phyloP scores from a whole-genome alignment of 805 yeast species.

The Ogataea angusta region DNA sequence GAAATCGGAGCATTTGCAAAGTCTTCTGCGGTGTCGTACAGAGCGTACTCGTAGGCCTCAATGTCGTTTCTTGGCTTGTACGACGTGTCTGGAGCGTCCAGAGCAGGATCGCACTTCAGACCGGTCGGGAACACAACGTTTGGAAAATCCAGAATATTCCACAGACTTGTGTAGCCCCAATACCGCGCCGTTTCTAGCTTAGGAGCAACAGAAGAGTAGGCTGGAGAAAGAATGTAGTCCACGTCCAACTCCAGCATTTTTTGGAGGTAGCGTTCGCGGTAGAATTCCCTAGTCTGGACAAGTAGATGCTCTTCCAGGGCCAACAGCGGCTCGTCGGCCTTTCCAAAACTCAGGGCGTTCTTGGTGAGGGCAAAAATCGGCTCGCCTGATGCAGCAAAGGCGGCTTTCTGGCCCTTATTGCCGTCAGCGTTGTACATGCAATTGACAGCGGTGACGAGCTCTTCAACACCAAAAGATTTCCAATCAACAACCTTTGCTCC shows the following conservation, averaged over 20 bases:
- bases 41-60: slow-evolving; percentile 32
- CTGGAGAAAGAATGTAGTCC: slow-evolving; percentile 62
- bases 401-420: slow-evolving; percentile 45
- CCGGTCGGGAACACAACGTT: slow-evolving; percentile 59
- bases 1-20: slow-evolving; percentile 46
- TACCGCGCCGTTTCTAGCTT: slow-evolving; percentile 54
- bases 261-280: neutral
- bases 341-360: slow-evolving; percentile 50
- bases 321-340: slow-evolving; percentile 45
- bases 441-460: slow-evolving; percentile 52
- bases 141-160: slow-evolving; percentile 67
- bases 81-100: slow-evolving; percentile 20
- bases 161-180: slow-evolving; percentile 73
- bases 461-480: slow-evolving; percentile 50
- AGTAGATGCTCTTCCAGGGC: slow-evolving; percentile 42
- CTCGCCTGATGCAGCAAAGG: slow-evolving; percentile 59
- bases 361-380: slow-evolving; percentile 56
- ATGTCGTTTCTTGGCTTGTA: slow-evolving; percentile 21
- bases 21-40: slow-evolving; percentile 33
- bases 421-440: slow-evolving; percentile 61
- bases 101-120: slow-evolving; percentile 40
- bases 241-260: slow-evolving; percentile 22
- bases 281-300: neutral
- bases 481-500: slow-evolving; percentile 54
- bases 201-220: slow-evolving; percentile 65